Percentiles rank a stretch among this genome's conserved stretches.
phyloP scores from a whole-genome alignment of 768 basidiomycete genomes.

The Cyclocybe aegerita region DNA sequence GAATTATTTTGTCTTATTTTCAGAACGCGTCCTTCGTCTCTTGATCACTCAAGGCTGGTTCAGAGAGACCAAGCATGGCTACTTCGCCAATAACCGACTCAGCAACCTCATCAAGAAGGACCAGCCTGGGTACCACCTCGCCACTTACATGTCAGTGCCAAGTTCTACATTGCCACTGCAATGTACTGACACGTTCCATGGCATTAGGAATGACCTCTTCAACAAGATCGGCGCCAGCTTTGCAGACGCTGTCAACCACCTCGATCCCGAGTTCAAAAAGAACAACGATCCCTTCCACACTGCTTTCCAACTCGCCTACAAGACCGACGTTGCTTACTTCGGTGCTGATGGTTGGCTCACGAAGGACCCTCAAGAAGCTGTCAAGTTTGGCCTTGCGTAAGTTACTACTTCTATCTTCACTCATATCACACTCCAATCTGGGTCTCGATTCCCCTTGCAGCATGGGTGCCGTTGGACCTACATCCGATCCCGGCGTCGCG shows the following conservation, averaged over 20 bases:
- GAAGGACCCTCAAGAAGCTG: slow-evolving; percentile 34
- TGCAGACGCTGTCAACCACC: slow-evolving; percentile 33
- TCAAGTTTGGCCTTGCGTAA: slow-evolving; percentile 34
- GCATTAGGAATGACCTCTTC: slow-evolving; percentile 32
- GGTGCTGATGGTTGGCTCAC: slow-evolving; percentile 35
- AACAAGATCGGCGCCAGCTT: slow-evolving; percentile 31
- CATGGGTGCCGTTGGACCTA: slow-evolving; percentile 36
- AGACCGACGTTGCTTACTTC: slow-evolving; percentile 34
- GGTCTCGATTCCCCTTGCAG: slow-evolving; percentile 14
- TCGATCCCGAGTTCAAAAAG: slow-evolving; percentile 30
- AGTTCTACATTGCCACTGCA: neutral
- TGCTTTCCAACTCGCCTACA: slow-evolving; percentile 36
- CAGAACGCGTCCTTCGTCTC: slow-evolving; percentile 34
- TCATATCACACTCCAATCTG: neutral
- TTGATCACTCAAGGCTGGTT: slow-evolving; percentile 37
- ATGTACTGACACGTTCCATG: neutral
- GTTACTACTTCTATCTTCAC: slow-evolving; percentile 1
- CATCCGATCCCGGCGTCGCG: slow-evolving; percentile 36
- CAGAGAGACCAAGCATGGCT: slow-evolving; percentile 33
- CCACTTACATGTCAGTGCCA: slow-evolving; percentile 32
- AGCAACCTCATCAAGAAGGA: slow-evolving; percentile 35
- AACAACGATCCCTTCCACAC: slow-evolving; percentile 34
- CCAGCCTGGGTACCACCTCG: slow-evolving; percentile 33
- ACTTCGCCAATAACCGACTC: slow-evolving; percentile 36
- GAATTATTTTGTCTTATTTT: neutral